Percentiles rank a stretch among this genome's conserved stretches.
Conservation (phyloP, 495 filamentous ascomycete genomes). For the Podospora pseudopauciseta region DNA sequence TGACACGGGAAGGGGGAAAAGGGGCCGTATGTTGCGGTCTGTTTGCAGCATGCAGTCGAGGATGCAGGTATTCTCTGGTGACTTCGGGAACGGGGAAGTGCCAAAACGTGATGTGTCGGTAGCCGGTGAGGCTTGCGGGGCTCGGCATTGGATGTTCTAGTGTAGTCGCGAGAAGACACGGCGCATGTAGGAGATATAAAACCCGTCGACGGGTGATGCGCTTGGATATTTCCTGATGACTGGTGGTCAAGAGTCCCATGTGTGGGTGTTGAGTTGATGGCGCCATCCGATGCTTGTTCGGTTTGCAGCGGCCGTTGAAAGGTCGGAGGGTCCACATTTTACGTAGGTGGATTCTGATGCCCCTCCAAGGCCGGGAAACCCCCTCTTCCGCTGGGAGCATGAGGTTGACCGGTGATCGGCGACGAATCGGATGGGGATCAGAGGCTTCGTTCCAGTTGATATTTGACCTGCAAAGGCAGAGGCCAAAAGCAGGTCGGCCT, state of each 20-base stretch:
- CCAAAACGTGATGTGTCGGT: background rate
- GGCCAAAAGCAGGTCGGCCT: background rate
- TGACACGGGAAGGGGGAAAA: background rate
- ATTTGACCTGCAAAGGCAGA: background rate
- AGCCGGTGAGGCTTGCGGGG: background rate
- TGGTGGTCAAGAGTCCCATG: background rate
- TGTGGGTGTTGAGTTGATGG: background rate
- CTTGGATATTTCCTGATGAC: background rate
- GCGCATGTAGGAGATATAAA: background rate
- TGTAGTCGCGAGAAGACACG: background rate
- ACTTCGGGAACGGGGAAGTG: background rate
- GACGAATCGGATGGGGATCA: background rate
- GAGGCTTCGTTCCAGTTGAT: background rate
- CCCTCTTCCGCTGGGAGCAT: background rate
- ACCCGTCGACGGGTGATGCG: background rate
- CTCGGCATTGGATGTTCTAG: background rate
- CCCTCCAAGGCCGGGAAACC: background rate
- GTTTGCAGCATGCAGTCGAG: background rate
- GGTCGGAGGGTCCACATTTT: background rate
- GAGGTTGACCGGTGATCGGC: background rate
- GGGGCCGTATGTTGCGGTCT: background rate
- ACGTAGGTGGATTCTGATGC: background rate
- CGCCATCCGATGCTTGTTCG: background rate
- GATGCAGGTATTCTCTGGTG: background rate
- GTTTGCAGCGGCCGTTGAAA: background rate